phyloP scores from a whole-genome alignment of 495 filamentous ascomycete species.

The Hypomontagnella monticulosa region DNA sequence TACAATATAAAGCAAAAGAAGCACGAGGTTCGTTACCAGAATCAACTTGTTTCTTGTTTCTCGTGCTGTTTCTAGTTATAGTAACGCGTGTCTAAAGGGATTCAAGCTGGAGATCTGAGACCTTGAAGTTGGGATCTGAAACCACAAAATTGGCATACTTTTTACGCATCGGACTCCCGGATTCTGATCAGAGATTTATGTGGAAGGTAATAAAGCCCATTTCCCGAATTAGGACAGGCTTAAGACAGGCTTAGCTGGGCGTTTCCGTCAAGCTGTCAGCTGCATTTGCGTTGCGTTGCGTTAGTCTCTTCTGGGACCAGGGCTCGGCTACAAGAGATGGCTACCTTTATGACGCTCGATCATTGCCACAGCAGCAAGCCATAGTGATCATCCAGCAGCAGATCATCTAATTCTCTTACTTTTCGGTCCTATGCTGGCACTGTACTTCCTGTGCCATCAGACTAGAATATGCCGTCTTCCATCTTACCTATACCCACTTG shows the following conservation, averaged over 20 bases:
- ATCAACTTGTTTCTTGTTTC: not conserved
- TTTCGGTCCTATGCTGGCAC: conserved; percentile 7
- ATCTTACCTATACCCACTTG: conserved; percentile 13
- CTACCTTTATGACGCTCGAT: conserved; percentile 38
- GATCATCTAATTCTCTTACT: conserved; percentile 17
- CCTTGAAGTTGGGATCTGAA: conserved; percentile 9
- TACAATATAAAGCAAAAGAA: not conserved
- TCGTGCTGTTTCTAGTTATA: not conserved
- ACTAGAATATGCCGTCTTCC: conserved; percentile 13
- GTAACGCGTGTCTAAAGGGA: conserved; percentile 17
- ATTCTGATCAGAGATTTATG: conserved; percentile 18
- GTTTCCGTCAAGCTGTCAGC: conserved; percentile 1
- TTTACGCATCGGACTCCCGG: conserved; percentile 24
- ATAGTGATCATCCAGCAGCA: conserved; percentile 35
- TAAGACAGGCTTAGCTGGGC: not conserved
- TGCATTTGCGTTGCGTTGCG: not conserved
- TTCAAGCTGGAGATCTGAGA: conserved; percentile 1
- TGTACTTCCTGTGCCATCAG: conserved; percentile 1
- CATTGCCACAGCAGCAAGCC: conserved; percentile 26
- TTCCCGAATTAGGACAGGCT: conserved; percentile 7
- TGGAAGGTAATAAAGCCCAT: conserved; percentile 1
- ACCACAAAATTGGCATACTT: conserved; percentile 15
- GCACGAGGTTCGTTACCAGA: not conserved
- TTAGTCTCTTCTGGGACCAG: conserved; percentile 27
- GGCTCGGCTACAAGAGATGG: conserved; percentile 19